These are phyloP conservation scores for Colletotrichum musicola DNA, from an alignment of 2,329 filamentous ascomycete species.

Conservation along the genomic window DNA sequence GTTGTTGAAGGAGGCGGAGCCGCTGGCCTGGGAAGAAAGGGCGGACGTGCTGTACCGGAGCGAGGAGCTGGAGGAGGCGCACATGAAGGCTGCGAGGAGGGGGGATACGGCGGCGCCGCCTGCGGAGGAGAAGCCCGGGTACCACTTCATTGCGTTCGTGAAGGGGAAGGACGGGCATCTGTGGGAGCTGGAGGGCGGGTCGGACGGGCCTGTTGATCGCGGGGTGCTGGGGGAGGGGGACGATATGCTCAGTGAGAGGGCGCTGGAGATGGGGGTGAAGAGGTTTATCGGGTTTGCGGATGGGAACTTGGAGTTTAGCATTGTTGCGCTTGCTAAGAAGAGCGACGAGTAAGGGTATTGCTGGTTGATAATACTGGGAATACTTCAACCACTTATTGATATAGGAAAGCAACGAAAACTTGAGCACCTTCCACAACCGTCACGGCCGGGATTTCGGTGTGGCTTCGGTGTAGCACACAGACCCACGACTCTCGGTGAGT, in stretches of 20 bases:
- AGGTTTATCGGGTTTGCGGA: conserved; percentile 55
- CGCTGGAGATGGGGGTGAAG: conserved; percentile 71
- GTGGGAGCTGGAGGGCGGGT: conserved; percentile 84
- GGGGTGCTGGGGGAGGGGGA: conserved; percentile 67
- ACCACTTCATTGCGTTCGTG: conserved; percentile 88
- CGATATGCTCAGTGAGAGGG: conserved; percentile 75
- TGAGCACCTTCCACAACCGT: neutral
- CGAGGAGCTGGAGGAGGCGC: conserved; percentile 77
- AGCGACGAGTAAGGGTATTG: no score
- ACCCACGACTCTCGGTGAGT: neutral
- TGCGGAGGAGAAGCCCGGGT: conserved; percentile 71
- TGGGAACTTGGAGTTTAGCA: conserved; percentile 54
- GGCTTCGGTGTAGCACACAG: no score
- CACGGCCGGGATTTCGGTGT: neutral
- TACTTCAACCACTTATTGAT: no score
- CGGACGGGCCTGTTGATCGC: conserved; percentile 80
- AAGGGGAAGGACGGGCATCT: conserved; percentile 73
- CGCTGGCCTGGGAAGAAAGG: conserved; percentile 70
- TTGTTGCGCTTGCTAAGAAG: conserved; percentile 50
- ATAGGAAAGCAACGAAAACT: neutral
- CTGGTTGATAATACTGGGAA: no score
- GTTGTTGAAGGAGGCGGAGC: conserved; percentile 72
- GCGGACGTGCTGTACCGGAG: conserved; percentile 80
- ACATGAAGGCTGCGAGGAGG: conserved; percentile 74
- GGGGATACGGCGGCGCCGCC: conserved; percentile 77